These are phyloP conservation scores for Malassezia pachydermatis DNA, from an alignment of 1,284 basidiomycete species.

Conservation along the genomic window DNA sequence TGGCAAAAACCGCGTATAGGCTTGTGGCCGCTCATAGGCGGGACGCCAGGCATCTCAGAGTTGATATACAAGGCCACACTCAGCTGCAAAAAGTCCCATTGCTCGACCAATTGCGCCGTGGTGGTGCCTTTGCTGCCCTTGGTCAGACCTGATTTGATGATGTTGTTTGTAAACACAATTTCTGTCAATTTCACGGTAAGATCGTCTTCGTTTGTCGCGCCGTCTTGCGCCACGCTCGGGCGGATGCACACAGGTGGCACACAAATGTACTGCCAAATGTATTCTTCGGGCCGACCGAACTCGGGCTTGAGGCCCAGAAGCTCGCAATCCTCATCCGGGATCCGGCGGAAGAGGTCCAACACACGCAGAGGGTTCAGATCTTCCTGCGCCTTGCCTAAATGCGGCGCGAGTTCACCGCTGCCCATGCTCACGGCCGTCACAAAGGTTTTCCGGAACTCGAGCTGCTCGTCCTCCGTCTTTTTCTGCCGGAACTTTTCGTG, in stretches of 20 bases:
- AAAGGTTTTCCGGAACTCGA: conserved; percentile 78
- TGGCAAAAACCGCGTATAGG: conserved; percentile 73
- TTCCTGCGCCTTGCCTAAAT: conserved; percentile 81
- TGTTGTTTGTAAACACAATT: conserved; percentile 86
- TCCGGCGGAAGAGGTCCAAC: conserved; percentile 79
- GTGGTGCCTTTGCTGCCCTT: conserved; percentile 52
- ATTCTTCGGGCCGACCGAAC: conserved; percentile 87
- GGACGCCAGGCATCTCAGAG: conserved; percentile 76
- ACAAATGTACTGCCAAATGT: conserved; percentile 97
- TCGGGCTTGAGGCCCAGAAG: conserved; percentile 79
- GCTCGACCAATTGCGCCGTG: conserved; percentile 55
- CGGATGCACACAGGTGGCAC: conserved; percentile 96
- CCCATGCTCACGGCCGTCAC: conserved; percentile 65
- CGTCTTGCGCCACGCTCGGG: conserved; percentile 92
- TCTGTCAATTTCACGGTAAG: conserved; percentile 94
- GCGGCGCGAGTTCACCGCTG: conserved; percentile 73
- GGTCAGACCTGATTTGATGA: conserved; percentile 79
- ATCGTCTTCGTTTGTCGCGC: conserved; percentile 76
- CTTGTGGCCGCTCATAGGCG: conserved; percentile 38
- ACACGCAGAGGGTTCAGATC: conserved; percentile 92
- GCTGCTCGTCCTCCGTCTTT: conserved; percentile 80
- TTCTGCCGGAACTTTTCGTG: conserved; percentile 96
- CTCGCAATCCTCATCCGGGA: conserved; percentile 91
- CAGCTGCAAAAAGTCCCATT: conserved; percentile 95
- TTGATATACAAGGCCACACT: conserved; percentile 97